Percentiles rank a stretch among this genome's conserved stretches.
Evolutionary conservation across 345 rosid genomes (phyloP).

Genomic region (Leavenworthia alabamica): DNA sequence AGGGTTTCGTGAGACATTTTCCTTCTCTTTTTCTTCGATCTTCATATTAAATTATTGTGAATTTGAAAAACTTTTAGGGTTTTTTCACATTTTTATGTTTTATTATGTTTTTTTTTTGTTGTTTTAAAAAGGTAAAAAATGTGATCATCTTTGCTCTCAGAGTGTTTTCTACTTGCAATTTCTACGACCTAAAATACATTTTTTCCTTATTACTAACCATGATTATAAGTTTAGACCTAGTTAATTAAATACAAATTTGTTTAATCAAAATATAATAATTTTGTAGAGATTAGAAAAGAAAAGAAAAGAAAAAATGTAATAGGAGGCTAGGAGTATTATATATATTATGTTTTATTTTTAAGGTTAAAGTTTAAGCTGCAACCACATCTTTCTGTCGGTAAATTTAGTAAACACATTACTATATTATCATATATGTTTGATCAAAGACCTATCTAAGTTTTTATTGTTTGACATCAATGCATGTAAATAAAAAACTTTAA

Average conservation of each 20-base stretch:
- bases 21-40: constrained; percentile 5
- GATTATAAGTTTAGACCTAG: background rate
- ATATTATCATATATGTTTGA: background rate
- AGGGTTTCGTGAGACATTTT: constrained; percentile 24
- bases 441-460: background rate
- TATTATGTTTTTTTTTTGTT: constrained; percentile 11
- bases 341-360: no score
- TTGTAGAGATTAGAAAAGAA: background rate
- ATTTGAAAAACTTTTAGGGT: background rate
- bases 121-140: background rate
- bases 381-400: background rate
- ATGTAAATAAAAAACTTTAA: background rate
- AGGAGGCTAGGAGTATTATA: no score
- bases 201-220: background rate
- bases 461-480: background rate
- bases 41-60: constrained; percentile 5
- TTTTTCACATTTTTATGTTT: background rate
- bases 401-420: background rate
- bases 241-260: background rate
- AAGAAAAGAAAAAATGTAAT: no score
- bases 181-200: background rate
- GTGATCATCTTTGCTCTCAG: no score
- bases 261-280: background rate
- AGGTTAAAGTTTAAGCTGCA: no score
- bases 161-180: constrained; percentile 8